Base-by-base conservation (phyloP, 1,284 basidiomycete genomes). In the Cryptococcus sp. region DNA sequence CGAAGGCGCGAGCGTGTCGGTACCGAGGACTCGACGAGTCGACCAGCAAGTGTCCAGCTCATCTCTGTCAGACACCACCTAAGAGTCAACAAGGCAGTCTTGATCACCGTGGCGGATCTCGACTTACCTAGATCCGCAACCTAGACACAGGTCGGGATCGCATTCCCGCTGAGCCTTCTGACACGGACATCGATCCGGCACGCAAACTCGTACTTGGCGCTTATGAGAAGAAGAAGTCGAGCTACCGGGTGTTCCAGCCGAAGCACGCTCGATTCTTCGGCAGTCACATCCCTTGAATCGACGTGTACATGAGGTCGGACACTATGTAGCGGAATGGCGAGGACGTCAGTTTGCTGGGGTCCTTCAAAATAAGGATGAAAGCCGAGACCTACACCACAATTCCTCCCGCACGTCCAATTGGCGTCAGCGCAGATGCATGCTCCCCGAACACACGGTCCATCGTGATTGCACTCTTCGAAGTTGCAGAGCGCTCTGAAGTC, bases 121-220 rank as follows among this genome's bases (percentile, higher is more conserved):
- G 30, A 60, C 60, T 54, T 38, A 64, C 63, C 22, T 50, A 15
- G 57, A 42, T 22, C 60, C 60, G 38, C 65, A 67, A 19, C 43
- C 22, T 27, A 55, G 56, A 35, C 63, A 64, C 7, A 59, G 20
- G n/a, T 52, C 57, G 5, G 57, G 58, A 42, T 67, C 63, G 50
- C 65, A 64, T 40, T 60, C 63, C 30, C 60, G 41, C 2, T 27
- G 8, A 4, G n/a, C 43, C 25, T 40, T 62, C 2, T 38, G 41
- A 46, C 65, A 66, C 15, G 61, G 57, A 47, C 65, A 66, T 22
- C 22, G 42, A 20, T 49, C 43, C 1, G 54, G 35, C 17, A 27
- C 15, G 45, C 65, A 66, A 3, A 47, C 50, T 50, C 49, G 22
- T 20, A 35, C 30, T 10, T 35, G 13, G 13, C 30, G 30, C 10